Base-by-base conservation (phyloP, 192 early-diverging fungal genomes). In the Geranomyces michiganensis region DNA sequence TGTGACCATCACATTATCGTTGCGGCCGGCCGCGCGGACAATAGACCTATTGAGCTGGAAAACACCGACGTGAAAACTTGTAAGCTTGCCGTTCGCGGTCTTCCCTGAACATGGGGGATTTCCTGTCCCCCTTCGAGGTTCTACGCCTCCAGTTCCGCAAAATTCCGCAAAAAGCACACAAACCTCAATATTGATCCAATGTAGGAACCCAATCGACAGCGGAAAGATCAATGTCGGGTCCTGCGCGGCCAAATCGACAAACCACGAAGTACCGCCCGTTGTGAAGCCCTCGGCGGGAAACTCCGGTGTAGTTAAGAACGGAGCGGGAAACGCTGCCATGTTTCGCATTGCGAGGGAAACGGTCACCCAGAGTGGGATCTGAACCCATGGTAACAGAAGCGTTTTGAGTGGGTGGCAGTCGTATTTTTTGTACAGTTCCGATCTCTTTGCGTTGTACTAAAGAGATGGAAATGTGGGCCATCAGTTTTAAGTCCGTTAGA, bases 151-250 rank as follows among this genome's bases (percentile, higher is more conserved):
- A n/a, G 27, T 32, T 29, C 58, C 27, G 14, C n/a, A n/a, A n/a
- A n/a, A n/a, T n/a, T n/a, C n/a, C n/a, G n/a, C n/a, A n/a, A n/a
- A n/a, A n/a, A n/a, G n/a, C n/a, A n/a, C n/a, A 26, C 49, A 62
- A 79, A 90, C 90, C 82, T 93, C 90, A 24, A 91, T 85, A 73
- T 92, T 93, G 0, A 85, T 47, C 21, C 92, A 70, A 71, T 92
- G 89, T 4, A 84, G 70, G 12, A 77, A 71, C 9, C 89, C 90
- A 63, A 92, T 76, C 6, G 88, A 75, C 13, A 92, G 67, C 13
- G 92, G 92, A 29, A 88, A 82, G 10, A 92, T 76, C 78, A 85
- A 76, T 27, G 88, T 90, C 1, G 90, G 83, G 78, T 94, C 91
- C 0, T 82, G 56, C 0, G 68, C 71, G 0, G 87, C 76, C 32